Evolutionary conservation across 345 rosid species (phyloP).

Genomic region (Raphanus raphanistrum): DNA sequence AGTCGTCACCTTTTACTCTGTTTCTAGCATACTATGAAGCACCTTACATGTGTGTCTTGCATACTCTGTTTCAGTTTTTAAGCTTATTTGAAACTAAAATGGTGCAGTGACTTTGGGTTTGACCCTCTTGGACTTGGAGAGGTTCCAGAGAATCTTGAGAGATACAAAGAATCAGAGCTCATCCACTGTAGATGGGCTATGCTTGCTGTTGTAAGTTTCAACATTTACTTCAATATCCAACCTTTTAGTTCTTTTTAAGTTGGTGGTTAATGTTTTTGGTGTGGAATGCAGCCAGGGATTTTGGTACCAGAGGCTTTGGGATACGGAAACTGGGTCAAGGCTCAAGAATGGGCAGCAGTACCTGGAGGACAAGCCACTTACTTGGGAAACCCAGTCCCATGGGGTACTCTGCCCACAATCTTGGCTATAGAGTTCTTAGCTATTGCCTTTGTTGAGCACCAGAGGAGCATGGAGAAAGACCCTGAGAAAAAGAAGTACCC

Average conservation of each 20-base stretch:
- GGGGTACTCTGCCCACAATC: conserved; percentile 93
- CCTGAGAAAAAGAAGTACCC: conserved; percentile 96
- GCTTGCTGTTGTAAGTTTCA: conserved; percentile 91
- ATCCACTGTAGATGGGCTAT: conserved; percentile 99
- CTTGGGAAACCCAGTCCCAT: conserved; percentile 91
- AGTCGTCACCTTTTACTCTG: not conserved
- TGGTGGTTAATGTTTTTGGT: conserved; percentile 8
- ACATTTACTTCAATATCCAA: not conserved
- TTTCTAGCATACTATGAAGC: not conserved
- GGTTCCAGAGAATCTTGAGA: conserved; percentile 95
- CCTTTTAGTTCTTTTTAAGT: not conserved
- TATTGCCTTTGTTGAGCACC: conserved; percentile 93
- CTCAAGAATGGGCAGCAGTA: conserved; percentile 95
- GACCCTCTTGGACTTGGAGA: conserved; percentile 94
- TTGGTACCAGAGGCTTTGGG: conserved; percentile 94
- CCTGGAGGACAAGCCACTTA: conserved; percentile 98
- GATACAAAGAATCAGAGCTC: conserved; percentile 96
- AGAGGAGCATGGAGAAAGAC: conserved; percentile 98
- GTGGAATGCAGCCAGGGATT: conserved; percentile 69
- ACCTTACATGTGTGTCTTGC: not conserved
- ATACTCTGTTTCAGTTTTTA: not conserved
- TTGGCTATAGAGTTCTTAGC: conserved; percentile 82
- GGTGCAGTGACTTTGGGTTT: conserved; percentile 89
- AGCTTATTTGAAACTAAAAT: not conserved
- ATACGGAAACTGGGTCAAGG: conserved; percentile 97